Evolutionary conservation across 2,329 filamentous ascomycete genomes (phyloP), one percentile per base, ranked within the genome.

Genomic region (Akanthomyces uredinophilus): DNA sequence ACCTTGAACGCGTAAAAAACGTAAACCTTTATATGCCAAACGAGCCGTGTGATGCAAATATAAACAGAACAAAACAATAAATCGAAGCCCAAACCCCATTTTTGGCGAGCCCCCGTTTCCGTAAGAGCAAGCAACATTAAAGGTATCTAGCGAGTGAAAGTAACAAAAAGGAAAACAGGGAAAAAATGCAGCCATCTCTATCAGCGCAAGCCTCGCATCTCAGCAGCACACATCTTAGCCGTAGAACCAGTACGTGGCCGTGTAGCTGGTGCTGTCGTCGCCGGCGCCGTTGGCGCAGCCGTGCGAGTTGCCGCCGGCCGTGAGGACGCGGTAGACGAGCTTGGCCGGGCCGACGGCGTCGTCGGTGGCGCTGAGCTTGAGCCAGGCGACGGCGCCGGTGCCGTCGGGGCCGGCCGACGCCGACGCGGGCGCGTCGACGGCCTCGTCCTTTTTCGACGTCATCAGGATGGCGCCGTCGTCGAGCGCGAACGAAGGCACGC

Each of bases 401-500:
- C 68, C 72, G 16, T 79, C 72, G 10, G 78, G 72, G 8, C 83
- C 83, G 54, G 66, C 65, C 67, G 81, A 76, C 1, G 83, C 78
- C 4, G 63, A 66, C 4, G 69, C 61, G 1, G 88, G 87, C 0
- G 87, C 86, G 39, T 77, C 68, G 46, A 84, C 78, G 41, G 69
- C 71, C 37, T 74, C 79, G 46, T 78, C 65, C 74, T 86, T 85
- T 71, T 79, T 80, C 60, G 70, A 77, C 66, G 80, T 73, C 69
- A 78, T 71, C 67, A 76, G 72, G 35, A 73, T 69, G 41, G 70
- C 68, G 44, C 73, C 70, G 7, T 68, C 71, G 56, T 74, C 70
- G 43, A 90, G 77, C 63, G 83, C 78, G 70, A 91, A 91, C 14
- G 79, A 84, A 1, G 89, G 88, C 0, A 77, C 73, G 65, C 80